These are phyloP conservation scores for Malus hybrid DNA, from an alignment of 331 rosid species.

Conservation along the genomic window DNA sequence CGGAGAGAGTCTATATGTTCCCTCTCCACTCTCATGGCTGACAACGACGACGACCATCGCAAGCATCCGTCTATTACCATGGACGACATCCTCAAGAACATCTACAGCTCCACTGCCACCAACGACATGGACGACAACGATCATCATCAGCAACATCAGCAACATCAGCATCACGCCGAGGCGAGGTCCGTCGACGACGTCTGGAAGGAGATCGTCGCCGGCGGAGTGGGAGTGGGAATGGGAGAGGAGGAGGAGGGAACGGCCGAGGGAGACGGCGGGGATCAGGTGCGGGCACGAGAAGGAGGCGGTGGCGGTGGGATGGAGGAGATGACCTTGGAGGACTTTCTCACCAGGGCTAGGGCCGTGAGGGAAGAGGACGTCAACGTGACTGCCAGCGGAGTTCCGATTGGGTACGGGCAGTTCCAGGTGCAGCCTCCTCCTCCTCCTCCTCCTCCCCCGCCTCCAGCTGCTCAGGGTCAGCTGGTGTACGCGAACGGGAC, in stretches of 20 bases:
- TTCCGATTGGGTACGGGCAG: constrained; percentile 27
- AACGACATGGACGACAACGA: neutral
- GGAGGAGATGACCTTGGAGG: constrained; percentile 65
- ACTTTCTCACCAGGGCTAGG: constrained; percentile 51
- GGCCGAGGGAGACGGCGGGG: neutral
- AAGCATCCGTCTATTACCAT: constrained; percentile 33
- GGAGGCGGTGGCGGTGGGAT: neutral
- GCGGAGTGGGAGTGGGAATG: constrained; percentile 22
- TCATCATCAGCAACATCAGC: neutral
- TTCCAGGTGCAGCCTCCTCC: constrained; percentile 28
- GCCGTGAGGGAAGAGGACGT: constrained; percentile 58
- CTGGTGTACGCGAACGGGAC: constrained; percentile 34
- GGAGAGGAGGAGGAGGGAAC: neutral
- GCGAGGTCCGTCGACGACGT: constrained; percentile 48
- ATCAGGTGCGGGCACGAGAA: neutral
- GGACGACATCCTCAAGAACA: constrained; percentile 78
- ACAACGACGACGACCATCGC: constrained; percentile 22
- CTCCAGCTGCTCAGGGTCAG: neutral
- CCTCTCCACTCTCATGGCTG: constrained; percentile 42
- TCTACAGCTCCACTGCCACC: constrained; percentile 21
- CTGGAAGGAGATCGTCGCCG: constrained; percentile 61
- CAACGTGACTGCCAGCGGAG: constrained; percentile 6
- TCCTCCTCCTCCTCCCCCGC: neutral
- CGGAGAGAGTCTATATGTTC: constrained; percentile 61
- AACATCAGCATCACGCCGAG: neutral